Evolutionary conservation across 2,329 filamentous ascomycete species (phyloP).

Genomic region (Davidsoniella virescens): DNA sequence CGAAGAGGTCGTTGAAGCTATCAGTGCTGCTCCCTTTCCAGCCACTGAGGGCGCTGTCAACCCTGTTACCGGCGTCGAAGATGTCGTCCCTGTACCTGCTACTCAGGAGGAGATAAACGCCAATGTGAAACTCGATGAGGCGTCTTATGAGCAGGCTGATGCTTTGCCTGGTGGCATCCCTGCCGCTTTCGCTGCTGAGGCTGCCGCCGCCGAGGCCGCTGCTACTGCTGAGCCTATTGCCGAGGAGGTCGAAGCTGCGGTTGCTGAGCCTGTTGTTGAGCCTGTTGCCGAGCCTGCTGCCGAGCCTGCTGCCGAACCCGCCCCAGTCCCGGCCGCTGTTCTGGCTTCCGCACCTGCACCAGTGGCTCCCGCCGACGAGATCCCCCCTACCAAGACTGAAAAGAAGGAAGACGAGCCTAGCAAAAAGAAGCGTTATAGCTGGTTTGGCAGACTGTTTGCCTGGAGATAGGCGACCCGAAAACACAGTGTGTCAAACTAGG

Average conservation of each 20-base stretch:
- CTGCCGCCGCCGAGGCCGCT: constrained; percentile 32
- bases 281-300: constrained; percentile 20
- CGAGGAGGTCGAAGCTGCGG: constrained; percentile 47
- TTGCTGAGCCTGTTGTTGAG: constrained; percentile 49
- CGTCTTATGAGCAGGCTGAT: constrained; percentile 71
- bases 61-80: constrained; percentile 62
- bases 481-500: neutral
- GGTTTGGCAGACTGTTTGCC: constrained; percentile 10
- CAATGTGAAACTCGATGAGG: constrained; percentile 64
- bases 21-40: constrained; percentile 46
- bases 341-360: neutral
- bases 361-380: constrained; percentile 15
- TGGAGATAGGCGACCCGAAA: constrained; percentile 7
- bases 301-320: constrained; percentile 12
- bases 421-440: constrained; percentile 11
- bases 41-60: constrained; percentile 53
- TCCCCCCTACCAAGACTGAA: constrained; percentile 24
- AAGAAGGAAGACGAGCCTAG: constrained; percentile 2
- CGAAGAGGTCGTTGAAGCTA: constrained; percentile 23
- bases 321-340: constrained; percentile 7
- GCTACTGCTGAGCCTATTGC: constrained; percentile 64
- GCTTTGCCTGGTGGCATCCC: constrained; percentile 40
- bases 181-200: constrained; percentile 60
- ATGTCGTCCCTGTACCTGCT: constrained; percentile 62
- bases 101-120: constrained; percentile 51